Evolutionary conservation across 2,329 filamentous ascomycete species (phyloP).

Genomic region (Aspergillus pseudoviridinutans): DNA sequence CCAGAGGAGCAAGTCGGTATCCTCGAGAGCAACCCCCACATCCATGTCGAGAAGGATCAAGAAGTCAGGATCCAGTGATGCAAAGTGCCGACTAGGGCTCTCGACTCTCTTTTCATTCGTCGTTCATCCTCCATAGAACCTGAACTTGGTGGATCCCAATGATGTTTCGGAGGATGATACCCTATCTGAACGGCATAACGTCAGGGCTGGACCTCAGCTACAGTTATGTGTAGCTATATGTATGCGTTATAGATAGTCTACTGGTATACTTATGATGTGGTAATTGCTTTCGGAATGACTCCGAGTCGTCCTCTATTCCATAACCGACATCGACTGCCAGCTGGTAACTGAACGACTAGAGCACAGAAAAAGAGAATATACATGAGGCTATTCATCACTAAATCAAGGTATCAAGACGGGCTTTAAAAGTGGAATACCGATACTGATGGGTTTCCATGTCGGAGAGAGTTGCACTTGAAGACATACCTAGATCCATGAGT

Average conservation of each 20-base stretch:
- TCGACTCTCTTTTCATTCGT: not conserved
- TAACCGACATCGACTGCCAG: not conserved
- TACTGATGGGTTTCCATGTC: not conserved
- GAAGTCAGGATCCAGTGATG: conserved; percentile 68
- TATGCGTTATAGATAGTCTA: conserved; percentile 17
- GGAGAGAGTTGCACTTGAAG: not conserved
- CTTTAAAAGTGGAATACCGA: not conserved
- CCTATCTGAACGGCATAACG: not conserved
- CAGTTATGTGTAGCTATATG: conserved; percentile 4
- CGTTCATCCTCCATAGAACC: not conserved
- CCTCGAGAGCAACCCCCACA: conserved; percentile 64
- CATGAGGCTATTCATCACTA: not conserved
- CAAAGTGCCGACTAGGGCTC: not conserved
- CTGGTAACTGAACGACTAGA: not conserved
- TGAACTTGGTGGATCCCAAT: not conserved
- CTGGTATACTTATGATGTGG: conserved; percentile 4
- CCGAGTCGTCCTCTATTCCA: not conserved
- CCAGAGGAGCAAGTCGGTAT: conserved; percentile 62
- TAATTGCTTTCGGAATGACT: not conserved
- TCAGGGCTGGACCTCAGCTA: not conserved
- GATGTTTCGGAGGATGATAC: not conserved
- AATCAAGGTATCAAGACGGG: not conserved
- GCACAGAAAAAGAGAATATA: not conserved
- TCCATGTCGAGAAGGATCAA: conserved; percentile 74
- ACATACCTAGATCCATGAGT: not conserved